phyloP scores from a whole-genome alignment of 2,329 filamentous ascomycete species.

The Penicillium griseofulvum region DNA sequence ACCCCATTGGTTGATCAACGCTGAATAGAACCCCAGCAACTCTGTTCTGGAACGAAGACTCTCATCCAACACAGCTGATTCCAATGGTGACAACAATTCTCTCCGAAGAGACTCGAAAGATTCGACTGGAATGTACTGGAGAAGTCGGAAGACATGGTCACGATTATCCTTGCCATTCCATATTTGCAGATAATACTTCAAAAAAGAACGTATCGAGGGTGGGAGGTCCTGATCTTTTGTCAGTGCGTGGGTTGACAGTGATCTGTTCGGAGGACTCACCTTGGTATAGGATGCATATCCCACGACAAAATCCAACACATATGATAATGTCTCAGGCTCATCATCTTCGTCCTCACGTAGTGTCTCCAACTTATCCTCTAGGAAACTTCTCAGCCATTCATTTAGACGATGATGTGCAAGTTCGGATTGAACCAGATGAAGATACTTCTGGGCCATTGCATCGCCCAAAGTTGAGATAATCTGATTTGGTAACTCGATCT shows the following conservation, averaged over 20 bases:
- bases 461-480: constrained; percentile 73
- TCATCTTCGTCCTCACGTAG: constrained; percentile 48
- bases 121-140: constrained; percentile 34
- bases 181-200: constrained; percentile 52
- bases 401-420: constrained; percentile 41
- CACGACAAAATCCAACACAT: constrained; percentile 34
- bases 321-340: constrained; percentile 35
- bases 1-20: constrained; percentile 59
- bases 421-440: constrained; percentile 64
- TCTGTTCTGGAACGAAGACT: constrained; percentile 53
- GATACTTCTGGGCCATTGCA: constrained; percentile 71
- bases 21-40: constrained; percentile 66
- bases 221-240: constrained; percentile 31
- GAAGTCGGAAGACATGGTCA: constrained; percentile 39
- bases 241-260: background rate
- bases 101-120: constrained; percentile 35
- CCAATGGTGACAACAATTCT: constrained; percentile 40
- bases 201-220: constrained; percentile 31
- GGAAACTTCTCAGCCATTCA: constrained; percentile 41
- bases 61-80: constrained; percentile 40
- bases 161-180: constrained; percentile 63
- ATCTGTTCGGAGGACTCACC: constrained; percentile 21
- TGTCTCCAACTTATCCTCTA: constrained; percentile 38
- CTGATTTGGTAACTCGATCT: constrained; percentile 77
- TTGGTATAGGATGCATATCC: constrained; percentile 40